phyloP scores from a whole-genome alignment of 192 early-diverging fungal genomes.

The Geosiphon pyriformis region DNA sequence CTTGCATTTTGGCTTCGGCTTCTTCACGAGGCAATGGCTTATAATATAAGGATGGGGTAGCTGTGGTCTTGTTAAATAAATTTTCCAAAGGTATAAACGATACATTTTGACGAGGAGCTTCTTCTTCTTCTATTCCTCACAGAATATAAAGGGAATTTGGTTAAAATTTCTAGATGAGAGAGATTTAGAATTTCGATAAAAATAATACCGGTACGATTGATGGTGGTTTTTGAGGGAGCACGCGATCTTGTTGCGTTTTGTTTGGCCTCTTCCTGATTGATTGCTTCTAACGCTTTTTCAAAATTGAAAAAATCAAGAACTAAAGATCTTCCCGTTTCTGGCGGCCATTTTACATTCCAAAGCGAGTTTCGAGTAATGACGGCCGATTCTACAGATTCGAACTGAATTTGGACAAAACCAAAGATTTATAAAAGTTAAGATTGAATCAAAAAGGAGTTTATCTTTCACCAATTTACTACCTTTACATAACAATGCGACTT shows the following conservation, averaged over 20 bases:
- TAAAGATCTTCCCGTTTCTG: slow-evolving; percentile 9
- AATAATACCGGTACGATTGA: background rate
- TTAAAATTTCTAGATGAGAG: too few relatives aligned
- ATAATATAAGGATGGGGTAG: slow-evolving; percentile 14
- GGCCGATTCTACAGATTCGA: slow-evolving; percentile 5
- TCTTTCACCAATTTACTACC: slow-evolving; percentile 36
- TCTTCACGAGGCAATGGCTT: slow-evolving; percentile 14
- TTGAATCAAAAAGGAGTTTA: too few relatives aligned
- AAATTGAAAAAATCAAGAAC: slow-evolving; percentile 14
- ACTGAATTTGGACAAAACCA: background rate
- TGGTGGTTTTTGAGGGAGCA: background rate
- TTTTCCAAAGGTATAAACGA: background rate
- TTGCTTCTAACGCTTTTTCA: slow-evolving; percentile 12
- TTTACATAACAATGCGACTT: slow-evolving; percentile 58
- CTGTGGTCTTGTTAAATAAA: slow-evolving; percentile 8
- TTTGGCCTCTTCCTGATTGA: slow-evolving; percentile 16
- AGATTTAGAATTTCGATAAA: background rate
- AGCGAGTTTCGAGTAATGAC: slow-evolving; percentile 2
- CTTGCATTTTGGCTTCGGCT: slow-evolving; percentile 7
- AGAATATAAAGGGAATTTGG: background rate
- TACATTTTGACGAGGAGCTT: slow-evolving; percentile 4
- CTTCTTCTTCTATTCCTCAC: background rate
- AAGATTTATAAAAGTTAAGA: too few relatives aligned
- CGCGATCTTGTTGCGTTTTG: background rate
- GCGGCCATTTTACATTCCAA: slow-evolving; percentile 10